Conservation (phyloP, 805 yeast genomes). For the Candida ipomoeae region DNA sequence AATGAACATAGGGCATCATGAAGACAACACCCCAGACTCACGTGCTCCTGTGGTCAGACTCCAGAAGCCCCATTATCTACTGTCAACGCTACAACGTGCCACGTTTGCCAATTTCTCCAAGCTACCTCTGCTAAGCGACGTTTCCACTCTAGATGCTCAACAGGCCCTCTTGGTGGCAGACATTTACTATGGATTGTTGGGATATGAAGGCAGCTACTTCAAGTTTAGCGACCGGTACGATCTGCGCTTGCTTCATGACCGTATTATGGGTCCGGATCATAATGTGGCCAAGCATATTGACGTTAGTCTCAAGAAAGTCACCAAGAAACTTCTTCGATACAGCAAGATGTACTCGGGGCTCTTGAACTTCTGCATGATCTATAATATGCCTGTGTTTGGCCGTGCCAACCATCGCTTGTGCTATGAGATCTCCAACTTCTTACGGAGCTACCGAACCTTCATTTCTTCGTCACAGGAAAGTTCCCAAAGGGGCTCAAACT, state of each 20-base stretch:
- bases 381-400: slow-evolving; percentile 57
- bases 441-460: slow-evolving; percentile 24
- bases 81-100: not conserved
- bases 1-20: slow-evolving; percentile 2
- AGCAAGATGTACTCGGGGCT: slow-evolving; percentile 66
- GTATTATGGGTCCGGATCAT: slow-evolving; percentile 69
- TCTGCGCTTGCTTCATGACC: slow-evolving; percentile 35
- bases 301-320: slow-evolving; percentile 64
- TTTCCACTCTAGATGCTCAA: slow-evolving; percentile 52
- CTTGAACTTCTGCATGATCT: slow-evolving; percentile 54
- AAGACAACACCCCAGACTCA: not conserved
- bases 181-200: slow-evolving; percentile 60
- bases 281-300: slow-evolving; percentile 69
- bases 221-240: slow-evolving; percentile 62
- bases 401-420: slow-evolving; percentile 72
- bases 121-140: slow-evolving; percentile 20
- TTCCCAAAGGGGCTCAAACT: slow-evolving; percentile 48
- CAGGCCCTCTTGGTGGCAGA: slow-evolving; percentile 74
- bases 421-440: slow-evolving; percentile 41
- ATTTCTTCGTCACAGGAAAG: slow-evolving; percentile 49
- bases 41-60: slow-evolving; percentile 5
- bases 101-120: not conserved
- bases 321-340: slow-evolving; percentile 52
- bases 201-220: slow-evolving; percentile 75
- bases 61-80: slow-evolving; percentile 7